These are phyloP conservation scores for Komagataella populi DNA, from an alignment of 805 yeast species.

Conservation along the genomic window DNA sequence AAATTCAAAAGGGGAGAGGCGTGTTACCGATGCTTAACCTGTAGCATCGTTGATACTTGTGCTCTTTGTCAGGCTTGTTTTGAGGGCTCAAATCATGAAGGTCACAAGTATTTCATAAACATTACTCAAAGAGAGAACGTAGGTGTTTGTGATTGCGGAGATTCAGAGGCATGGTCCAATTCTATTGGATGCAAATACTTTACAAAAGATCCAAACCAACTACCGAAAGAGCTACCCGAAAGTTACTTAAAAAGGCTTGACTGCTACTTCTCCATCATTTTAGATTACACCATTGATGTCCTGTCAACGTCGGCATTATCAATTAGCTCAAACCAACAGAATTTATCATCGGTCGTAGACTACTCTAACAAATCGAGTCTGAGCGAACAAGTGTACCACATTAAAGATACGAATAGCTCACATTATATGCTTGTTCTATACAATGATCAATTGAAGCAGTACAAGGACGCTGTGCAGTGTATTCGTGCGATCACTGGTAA, in stretches of 20 bases:
- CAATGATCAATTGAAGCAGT: constrained; percentile 72
- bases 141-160: constrained; percentile 86
- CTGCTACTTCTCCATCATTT: constrained; percentile 28
- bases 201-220: constrained; percentile 10
- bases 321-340: constrained; percentile 11
- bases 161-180: constrained; percentile 67
- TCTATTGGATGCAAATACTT: constrained; percentile 35
- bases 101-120: constrained; percentile 55
- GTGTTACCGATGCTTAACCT: constrained; percentile 59
- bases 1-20: constrained; percentile 71
- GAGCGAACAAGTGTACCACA: constrained; percentile 30
- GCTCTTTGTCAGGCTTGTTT: constrained; percentile 73
- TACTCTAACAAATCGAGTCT: constrained; percentile 14
- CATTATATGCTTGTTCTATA: constrained; percentile 48
- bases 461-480: constrained; percentile 56
- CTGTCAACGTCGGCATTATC: constrained; percentile 29
- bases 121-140: constrained; percentile 55
- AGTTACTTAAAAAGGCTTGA: constrained; percentile 14
- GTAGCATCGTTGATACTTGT: constrained; percentile 75
- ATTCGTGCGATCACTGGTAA: constrained; percentile 53
- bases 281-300: constrained; percentile 54
- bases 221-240: constrained; percentile 30
- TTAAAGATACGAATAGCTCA: constrained; percentile 26
- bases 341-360: constrained; percentile 12
- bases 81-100: constrained; percentile 53